These are phyloP conservation scores for Saturnispora zaruensis DNA, from an alignment of 805 yeast genomes.

Conservation along the genomic window DNA sequence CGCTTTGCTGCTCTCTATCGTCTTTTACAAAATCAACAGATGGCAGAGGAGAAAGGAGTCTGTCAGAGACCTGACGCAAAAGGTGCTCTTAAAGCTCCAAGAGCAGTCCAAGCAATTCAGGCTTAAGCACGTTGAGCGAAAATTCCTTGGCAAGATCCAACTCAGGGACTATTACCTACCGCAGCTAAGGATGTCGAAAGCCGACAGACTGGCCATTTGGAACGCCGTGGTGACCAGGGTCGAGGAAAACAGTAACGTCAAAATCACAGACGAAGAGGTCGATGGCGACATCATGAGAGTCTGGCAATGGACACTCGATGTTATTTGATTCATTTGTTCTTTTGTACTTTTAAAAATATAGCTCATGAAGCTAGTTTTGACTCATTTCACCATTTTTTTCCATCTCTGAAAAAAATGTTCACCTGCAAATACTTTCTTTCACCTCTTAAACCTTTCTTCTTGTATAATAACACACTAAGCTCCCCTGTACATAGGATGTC, in stretches of 20 bases:
- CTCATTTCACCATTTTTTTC: constrained; percentile 2
- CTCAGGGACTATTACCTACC: constrained; percentile 55
- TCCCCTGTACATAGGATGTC: constrained; percentile 40
- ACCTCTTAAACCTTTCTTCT: not conserved
- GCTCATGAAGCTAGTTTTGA: not conserved
- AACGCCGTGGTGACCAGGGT: constrained; percentile 42
- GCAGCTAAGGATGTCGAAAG: constrained; percentile 21
- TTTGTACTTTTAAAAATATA: not conserved
- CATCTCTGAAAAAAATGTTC: not conserved
- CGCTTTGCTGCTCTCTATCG: constrained; percentile 2
- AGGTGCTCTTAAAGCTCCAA: constrained; percentile 43
- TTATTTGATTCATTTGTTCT: constrained; percentile 9
- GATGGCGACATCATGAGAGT: constrained; percentile 84
- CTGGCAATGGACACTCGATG: constrained; percentile 73
- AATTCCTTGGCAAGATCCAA: constrained; percentile 61
- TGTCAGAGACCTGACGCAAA: constrained; percentile 38
- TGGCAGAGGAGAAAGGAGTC: constrained; percentile 33
- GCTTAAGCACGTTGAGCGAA: constrained; percentile 30
- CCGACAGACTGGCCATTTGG: constrained; percentile 49
- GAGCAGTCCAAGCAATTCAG: constrained; percentile 33
- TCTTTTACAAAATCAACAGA: constrained; percentile 30
- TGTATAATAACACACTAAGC: not conserved
- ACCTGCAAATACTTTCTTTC: no score
- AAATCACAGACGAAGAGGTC: constrained; percentile 54
- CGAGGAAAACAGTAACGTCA: constrained; percentile 60